phyloP scores from a whole-genome alignment of 1,139 yeast genomes.

The Suhomyces wounanorum region DNA sequence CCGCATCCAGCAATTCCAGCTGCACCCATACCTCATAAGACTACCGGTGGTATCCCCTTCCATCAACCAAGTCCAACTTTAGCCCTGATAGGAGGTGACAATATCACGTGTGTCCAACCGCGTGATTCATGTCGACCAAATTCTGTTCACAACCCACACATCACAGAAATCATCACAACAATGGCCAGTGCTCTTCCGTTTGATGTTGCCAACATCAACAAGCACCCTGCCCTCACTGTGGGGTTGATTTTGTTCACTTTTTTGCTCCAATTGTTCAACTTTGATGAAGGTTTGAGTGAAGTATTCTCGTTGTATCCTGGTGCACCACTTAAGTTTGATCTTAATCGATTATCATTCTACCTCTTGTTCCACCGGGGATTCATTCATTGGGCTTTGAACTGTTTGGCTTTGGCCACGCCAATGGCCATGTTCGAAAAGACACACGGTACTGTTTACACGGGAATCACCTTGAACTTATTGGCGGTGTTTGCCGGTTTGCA shows the following conservation, averaged over 20 bases:
- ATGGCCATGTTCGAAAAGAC: constrained; percentile 67
- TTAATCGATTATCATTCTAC: constrained; percentile 71
- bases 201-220: constrained; percentile 1
- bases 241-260: constrained; percentile 63
- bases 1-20: no score
- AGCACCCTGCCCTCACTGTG: constrained; percentile 62
- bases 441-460: constrained; percentile 89
- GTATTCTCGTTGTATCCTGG: constrained; percentile 50
- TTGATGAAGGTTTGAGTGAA: constrained; percentile 20
- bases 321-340: constrained; percentile 57
- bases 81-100: no score
- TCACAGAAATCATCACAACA: background rate
- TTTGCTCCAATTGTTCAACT: constrained; percentile 36
- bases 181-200: constrained; percentile 2
- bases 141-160: background rate
- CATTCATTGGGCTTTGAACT: constrained; percentile 65
- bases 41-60: no score
- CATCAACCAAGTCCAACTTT: no score
- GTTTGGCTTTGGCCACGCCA: constrained; percentile 60
- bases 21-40: no score
- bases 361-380: constrained; percentile 67
- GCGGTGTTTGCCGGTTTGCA: constrained; percentile 73
- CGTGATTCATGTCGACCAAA: constrained; percentile 1
- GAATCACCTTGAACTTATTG: constrained; percentile 72
- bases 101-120: background rate